phyloP scores from a whole-genome alignment of 306 rosid species.

The Medicago arabica region DNA sequence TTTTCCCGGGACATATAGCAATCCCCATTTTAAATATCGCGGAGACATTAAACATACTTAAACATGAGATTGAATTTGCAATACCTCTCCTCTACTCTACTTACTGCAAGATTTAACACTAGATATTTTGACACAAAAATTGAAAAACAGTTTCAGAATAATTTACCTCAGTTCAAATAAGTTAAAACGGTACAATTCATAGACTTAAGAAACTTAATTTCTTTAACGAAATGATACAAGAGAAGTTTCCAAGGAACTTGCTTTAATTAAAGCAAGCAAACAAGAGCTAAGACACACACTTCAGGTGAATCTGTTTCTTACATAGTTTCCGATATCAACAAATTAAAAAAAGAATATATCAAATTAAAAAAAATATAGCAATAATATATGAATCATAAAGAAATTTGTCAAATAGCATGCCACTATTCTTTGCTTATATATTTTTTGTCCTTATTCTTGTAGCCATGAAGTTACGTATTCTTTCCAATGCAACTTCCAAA shows the following conservation, averaged over 20 bases:
- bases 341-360: conserved; percentile 34
- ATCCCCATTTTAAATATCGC: too few species aligned
- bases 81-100: too few species aligned
- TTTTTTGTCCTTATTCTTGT: conserved; percentile 22
- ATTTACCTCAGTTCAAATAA: too few species aligned
- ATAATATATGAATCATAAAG: background rate
- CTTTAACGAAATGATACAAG: conserved; percentile 30
- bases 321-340: background rate
- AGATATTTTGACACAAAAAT: too few species aligned
- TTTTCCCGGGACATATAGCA: too few species aligned
- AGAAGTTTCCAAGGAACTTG: conserved; percentile 53
- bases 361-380: too few species aligned
- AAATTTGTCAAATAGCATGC: conserved; percentile 1
- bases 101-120: too few species aligned
- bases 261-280: conserved; percentile 68
- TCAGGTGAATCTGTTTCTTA: conserved; percentile 7
- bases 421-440: background rate
- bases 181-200: background rate
- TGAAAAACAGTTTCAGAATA: too few species aligned
- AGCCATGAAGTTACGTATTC: conserved; percentile 68
- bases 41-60: too few species aligned
- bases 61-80: too few species aligned
- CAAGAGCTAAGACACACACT: conserved; percentile 33
- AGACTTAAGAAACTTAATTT: background rate
- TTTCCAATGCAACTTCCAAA: conserved; percentile 67